phyloP scores from a whole-genome alignment of 1,284 basidiomycete species.

The Lentinula novae-zelandiae region DNA sequence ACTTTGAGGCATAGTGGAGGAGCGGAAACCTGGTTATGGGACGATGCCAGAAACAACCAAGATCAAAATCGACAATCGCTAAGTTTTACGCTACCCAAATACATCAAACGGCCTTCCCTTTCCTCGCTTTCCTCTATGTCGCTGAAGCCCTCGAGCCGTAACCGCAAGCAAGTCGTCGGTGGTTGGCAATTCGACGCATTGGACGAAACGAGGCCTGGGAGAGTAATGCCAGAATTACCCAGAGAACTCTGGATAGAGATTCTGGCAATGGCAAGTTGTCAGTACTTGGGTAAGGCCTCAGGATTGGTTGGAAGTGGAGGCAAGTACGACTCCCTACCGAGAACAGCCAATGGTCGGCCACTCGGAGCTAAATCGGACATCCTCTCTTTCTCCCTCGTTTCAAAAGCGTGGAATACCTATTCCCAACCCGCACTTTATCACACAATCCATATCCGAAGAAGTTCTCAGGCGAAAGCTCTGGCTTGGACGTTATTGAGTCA shows the following conservation, averaged over 20 bases:
- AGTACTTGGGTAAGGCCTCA: conserved; percentile 8
- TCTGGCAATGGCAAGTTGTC: conserved; percentile 24
- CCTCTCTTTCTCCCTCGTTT: conserved; percentile 46
- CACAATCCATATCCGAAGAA: conserved; percentile 62
- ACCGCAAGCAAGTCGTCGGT: background rate
- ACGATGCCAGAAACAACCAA: background rate
- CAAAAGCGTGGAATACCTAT: conserved; percentile 49
- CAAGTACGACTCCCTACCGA: background rate
- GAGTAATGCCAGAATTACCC: conserved; percentile 41
- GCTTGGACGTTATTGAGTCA: conserved; percentile 52
- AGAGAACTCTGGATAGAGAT: conserved; percentile 60
- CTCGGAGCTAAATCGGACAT: background rate
- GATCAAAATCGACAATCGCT: background rate
- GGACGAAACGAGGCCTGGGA: conserved; percentile 13
- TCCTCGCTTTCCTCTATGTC: background rate
- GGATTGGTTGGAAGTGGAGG: conserved; percentile 17
- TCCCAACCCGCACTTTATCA: conserved; percentile 57
- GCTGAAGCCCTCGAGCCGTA: background rate
- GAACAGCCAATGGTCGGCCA: background rate
- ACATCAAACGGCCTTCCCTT: background rate
- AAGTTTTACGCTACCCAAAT: background rate
- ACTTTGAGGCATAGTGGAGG: background rate
- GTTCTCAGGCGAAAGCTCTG: conserved; percentile 53
- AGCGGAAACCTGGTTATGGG: background rate
- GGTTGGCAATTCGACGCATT: conserved; percentile 10